Conservation (phyloP, 306 rosid species). For the Prunus mongolica region DNA sequence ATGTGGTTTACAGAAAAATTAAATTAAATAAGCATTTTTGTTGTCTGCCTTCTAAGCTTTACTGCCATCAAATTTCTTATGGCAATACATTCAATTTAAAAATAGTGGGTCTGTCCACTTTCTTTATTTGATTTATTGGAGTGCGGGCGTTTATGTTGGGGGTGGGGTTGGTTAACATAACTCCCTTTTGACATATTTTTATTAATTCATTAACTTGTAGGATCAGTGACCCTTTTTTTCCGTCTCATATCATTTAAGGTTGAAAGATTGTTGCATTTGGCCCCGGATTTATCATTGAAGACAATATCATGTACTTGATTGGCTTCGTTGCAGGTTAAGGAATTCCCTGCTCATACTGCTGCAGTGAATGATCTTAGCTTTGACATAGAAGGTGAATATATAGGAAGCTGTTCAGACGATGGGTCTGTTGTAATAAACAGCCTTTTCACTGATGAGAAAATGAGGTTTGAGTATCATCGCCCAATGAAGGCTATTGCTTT, state of each 20-base stretch:
- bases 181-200: too few species aligned
- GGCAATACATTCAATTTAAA: too few species aligned
- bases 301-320: constrained; percentile 26
- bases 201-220: too few species aligned
- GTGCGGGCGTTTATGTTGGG: too few species aligned
- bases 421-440: constrained; percentile 81
- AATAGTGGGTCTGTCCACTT: too few species aligned
- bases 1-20: too few species aligned
- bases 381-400: constrained; percentile 82
- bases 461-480: constrained; percentile 91
- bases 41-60: too few species aligned
- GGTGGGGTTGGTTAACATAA: too few species aligned
- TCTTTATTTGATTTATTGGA: too few species aligned
- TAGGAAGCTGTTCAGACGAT: constrained; percentile 96
- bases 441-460: constrained; percentile 75
- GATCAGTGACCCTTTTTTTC: too few species aligned
- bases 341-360: constrained; percentile 74
- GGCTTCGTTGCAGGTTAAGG: constrained; percentile 68
- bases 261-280: constrained; percentile 11
- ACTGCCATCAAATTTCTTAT: too few species aligned
- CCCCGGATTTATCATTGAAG: constrained; percentile 7
- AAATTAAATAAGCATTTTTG: too few species aligned
- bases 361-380: constrained; percentile 90
- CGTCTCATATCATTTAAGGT: neutral
- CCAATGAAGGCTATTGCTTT: constrained; percentile 93